phyloP scores from a whole-genome alignment of 139 green algal genomes.

The Closterium sp. region DNA sequence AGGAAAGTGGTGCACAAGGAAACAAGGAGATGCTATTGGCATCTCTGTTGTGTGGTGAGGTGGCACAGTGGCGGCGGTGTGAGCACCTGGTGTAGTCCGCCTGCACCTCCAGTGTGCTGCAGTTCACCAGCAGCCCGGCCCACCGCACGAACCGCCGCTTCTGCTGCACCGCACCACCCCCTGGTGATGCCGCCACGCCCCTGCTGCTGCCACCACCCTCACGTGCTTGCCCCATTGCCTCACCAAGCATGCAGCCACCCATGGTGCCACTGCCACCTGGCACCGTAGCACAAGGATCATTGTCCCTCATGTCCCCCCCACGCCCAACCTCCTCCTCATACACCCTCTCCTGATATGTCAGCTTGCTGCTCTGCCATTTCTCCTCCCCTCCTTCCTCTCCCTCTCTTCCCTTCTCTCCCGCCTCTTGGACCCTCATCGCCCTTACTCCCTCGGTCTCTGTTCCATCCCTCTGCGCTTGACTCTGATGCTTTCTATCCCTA shows the following conservation, averaged over 20 bases:
- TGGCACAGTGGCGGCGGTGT: neutral
- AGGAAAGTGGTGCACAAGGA: no score
- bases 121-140: slow-evolving; percentile 85
- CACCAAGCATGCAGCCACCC: no score
- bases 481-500: neutral
- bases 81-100: slow-evolving; percentile 85
- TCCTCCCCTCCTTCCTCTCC: neutral
- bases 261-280: no score
- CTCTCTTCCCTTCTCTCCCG: neutral
- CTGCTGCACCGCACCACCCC: slow-evolving; percentile 32
- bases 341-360: neutral
- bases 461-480: no score
- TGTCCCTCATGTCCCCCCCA: neutral
- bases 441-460: no score
- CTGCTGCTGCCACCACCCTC: neutral
- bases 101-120: slow-evolving; percentile 69
- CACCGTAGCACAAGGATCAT: no score
- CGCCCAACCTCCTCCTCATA: neutral
- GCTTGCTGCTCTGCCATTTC: neutral
- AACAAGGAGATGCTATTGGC: no score
- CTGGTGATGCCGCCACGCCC: no score
- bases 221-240: no score
- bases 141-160: slow-evolving; percentile 71
- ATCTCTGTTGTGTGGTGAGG: neutral
- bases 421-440: no score